These are phyloP conservation scores for Penicillium samsonianum DNA, from an alignment of 495 filamentous ascomycete species.

Conservation along the genomic window DNA sequence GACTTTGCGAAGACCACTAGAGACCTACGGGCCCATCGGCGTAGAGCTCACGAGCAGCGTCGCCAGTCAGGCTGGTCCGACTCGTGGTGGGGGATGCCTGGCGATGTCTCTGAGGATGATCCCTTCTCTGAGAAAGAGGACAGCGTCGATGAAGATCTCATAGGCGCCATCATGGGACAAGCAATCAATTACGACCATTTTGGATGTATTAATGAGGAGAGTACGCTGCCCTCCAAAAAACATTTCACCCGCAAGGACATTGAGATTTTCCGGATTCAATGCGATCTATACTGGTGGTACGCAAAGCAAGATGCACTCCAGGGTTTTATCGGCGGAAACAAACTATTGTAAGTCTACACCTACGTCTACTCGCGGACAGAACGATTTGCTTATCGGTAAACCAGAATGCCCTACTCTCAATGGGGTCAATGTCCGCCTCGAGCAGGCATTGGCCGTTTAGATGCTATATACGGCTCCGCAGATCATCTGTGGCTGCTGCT, in stretches of 20 bases:
- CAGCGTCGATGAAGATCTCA: conserved; percentile 42
- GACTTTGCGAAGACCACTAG: conserved; percentile 72
- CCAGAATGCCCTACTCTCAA: conserved; percentile 72
- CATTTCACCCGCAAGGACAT: conserved; percentile 70
- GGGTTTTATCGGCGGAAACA: conserved; percentile 83
- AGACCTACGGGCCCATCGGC: conserved; percentile 60
- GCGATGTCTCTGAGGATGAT: conserved; percentile 36
- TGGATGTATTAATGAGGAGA: conserved; percentile 40
- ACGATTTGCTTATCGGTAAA: conserved; percentile 16
- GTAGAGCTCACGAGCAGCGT: conserved; percentile 30
- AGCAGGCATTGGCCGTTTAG: conserved; percentile 72
- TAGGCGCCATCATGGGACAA: conserved; percentile 48
- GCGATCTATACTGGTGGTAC: conserved; percentile 97
- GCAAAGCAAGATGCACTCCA: conserved; percentile 91
- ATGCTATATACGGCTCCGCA: conserved; percentile 81
- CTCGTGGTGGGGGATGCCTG: conserved; percentile 14
- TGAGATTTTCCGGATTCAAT: conserved; percentile 74
- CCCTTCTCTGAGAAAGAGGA: conserved; percentile 48
- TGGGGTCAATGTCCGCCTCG: conserved; percentile 87
- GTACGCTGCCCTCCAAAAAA: conserved; percentile 21
- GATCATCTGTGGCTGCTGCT: conserved; percentile 85
- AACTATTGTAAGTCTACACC: conserved; percentile 69
- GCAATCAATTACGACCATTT: conserved; percentile 49
- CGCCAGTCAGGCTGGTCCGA: conserved; percentile 21
- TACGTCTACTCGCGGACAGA: neutral